Conservation (phyloP, 202 grass and related monocot species). For the Elaeis oleifera region DNA sequence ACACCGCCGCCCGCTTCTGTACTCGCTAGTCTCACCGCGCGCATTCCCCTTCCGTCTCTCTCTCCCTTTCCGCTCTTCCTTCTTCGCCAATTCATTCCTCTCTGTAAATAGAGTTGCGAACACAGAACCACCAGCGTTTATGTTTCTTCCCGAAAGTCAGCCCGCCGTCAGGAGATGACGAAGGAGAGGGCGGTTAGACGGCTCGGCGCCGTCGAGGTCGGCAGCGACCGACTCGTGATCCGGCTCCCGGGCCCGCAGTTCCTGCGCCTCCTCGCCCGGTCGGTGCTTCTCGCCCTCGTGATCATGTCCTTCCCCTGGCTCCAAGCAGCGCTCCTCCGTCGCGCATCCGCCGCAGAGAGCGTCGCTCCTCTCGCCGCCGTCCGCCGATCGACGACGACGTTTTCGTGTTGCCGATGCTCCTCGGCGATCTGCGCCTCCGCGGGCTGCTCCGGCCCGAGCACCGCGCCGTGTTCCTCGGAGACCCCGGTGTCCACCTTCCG, state of each 20-base stretch:
- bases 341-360: neutral
- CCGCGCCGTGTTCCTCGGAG: neutral
- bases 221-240: constrained; percentile 1
- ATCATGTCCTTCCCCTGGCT: constrained; percentile 16
- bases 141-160: no score
- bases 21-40: no score
- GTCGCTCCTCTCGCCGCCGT: no score
- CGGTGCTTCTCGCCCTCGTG: constrained; percentile 4
- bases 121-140: no score
- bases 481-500: neutral
- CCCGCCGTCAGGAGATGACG: no score
- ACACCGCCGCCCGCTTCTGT: constrained; percentile 21
- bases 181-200: no score
- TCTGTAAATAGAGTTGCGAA: no score
- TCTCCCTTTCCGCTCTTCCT: no score
- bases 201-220: neutral
- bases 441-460: neutral
- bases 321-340: neutral
- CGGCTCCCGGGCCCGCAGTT: neutral
- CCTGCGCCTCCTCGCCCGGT: constrained; percentile 10
- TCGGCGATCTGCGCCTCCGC: neutral
- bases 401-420: constrained; percentile 1
- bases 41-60: no score
- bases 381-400: neutral
- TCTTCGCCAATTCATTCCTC: no score